Percentiles rank a stretch among this genome's conserved stretches.
phyloP scores from a whole-genome alignment of 345 rosid genomes.

The Brassica carinata region DNA sequence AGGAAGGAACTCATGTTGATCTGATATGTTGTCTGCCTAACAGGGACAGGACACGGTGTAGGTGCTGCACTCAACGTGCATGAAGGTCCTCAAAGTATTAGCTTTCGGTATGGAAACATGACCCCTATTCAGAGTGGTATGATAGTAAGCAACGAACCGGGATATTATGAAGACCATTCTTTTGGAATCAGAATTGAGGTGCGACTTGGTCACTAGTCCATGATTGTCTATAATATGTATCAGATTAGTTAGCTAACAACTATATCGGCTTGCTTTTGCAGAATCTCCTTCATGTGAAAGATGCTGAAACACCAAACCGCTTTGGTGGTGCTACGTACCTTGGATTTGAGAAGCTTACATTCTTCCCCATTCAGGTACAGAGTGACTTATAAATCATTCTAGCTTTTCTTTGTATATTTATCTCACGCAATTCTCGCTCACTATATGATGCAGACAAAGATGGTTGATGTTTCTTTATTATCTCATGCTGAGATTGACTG shows the following conservation, averaged over 20 bases:
- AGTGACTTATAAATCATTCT: conserved; percentile 12
- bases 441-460: conserved; percentile 56
- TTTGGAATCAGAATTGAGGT: conserved; percentile 99
- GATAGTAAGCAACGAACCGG: conserved; percentile 98
- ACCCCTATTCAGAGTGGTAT: conserved; percentile 82
- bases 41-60: conserved; percentile 97
- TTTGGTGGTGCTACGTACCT: conserved; percentile 81
- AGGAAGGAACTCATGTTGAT: conserved; percentile 15
- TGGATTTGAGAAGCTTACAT: conserved; percentile 88
- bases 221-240: not conserved
- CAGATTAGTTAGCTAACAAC: conserved; percentile 4
- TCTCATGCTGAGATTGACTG: conserved; percentile 66
- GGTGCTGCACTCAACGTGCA: conserved; percentile 97
- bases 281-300: conserved; percentile 82
- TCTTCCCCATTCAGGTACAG: conserved; percentile 84
- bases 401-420: not conserved
- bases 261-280: conserved; percentile 34
- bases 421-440: conserved; percentile 17
- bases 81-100: conserved; percentile 98
- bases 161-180: conserved; percentile 95
- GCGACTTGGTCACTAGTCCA: conserved; percentile 25
- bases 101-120: conserved; percentile 82
- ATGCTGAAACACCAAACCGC: conserved; percentile 70
- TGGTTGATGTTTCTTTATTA: conserved; percentile 68
- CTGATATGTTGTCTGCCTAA: conserved; percentile 30